Base-by-base conservation (phyloP, 2,329 filamentous ascomycete genomes). In the Bertia moriformis region DNA sequence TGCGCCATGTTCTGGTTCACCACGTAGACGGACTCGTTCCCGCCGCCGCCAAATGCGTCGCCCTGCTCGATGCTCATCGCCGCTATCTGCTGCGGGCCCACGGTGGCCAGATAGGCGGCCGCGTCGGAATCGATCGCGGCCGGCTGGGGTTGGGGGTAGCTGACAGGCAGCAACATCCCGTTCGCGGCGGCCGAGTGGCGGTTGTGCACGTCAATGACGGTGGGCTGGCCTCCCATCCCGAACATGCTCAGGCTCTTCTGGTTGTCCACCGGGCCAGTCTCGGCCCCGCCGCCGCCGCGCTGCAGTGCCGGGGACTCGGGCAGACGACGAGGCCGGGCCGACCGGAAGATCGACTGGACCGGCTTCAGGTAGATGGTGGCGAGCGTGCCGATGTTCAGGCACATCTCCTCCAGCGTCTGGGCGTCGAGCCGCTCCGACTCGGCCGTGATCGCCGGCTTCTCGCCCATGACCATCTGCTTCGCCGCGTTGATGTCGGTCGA, bases 351-450 rank as follows among this genome's bases (percentile, higher is more conserved):
- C 39, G 91, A 89, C 56, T 96, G 87, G 4, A 98, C 91, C 3
- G 91, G 91, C 58, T 98, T 98, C 38, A 98, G 74, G 58, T 98
- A 98, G 39, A 98, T 89, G 1, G 91, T 98, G 3, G 91, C 91
- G 3, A 98, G 70, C 0, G 91, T 98, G 47, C 91, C 91, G 36
- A 98, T 88, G 49, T 89, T 93, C 43, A 98, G 72, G 52, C 91
- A 96, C 74, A 98, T 89, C 57, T 98, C 91, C 60, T 98, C 91
- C 4, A 98, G 69, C 0, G 91, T 96, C 37, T 73, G 69, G 0
- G 88, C 80, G 54, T 98, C 91, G 2, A 98, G 72, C 47, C 89
- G 89, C 61, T 98, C 91, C 19, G 84, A 89, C 58, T 98, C 91
- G 22, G 91, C 89, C 1, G 88, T 94, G 58, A 98, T 96, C 4